Evolutionary conservation across 2,329 filamentous ascomycete genomes (phyloP), one percentile per base, ranked within the genome.

Genomic region (Claviceps digitariae): DNA sequence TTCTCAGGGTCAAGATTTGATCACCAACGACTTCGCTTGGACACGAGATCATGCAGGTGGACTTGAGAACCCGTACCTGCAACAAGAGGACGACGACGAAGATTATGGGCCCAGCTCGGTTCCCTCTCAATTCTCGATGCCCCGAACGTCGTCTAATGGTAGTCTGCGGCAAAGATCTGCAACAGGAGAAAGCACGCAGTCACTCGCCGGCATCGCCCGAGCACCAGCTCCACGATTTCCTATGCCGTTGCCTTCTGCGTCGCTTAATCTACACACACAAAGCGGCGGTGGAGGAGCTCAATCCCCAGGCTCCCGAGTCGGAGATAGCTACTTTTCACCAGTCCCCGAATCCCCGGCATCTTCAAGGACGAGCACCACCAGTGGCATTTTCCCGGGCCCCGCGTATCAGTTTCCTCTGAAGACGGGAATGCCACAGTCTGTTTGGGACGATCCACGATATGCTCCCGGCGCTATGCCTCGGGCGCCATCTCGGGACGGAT

Each of bases 271-370:
- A 27, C 86, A 91, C 62, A 83, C 79, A 1, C 72, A 76, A 57
- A 58, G 63, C 20, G 61, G 63, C 20, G 61, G 63, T 20, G 64
- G 71, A 48, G 64, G 71, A 47, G 69, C 74, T 50, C 67, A 69
- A 51, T 87, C 86, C 15, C 85, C 87, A 1, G 73, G 75, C 27
- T 74, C 79, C 21, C 76, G 79, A 51, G 74, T 73, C 38, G 79
- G 75, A n/a, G 88, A 90, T 55, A 96, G 90, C 3, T 97, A 96
- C 69, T 98, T 98, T 68, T 97, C 91, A 0, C 93, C 93, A 0
- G 78, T 84, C 2, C 79, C 77, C 36, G 90, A 96, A 52, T 89
- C 87, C 0, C 87, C 87, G 10, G 82, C 82, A 45, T 88, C 85
- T 15, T 84, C 84, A 25, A 78, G 87, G 50, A 84, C 86, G 8